phyloP scores from a whole-genome alignment of 164 flowering plant genomes.

The Aristolochia contorta region DNA sequence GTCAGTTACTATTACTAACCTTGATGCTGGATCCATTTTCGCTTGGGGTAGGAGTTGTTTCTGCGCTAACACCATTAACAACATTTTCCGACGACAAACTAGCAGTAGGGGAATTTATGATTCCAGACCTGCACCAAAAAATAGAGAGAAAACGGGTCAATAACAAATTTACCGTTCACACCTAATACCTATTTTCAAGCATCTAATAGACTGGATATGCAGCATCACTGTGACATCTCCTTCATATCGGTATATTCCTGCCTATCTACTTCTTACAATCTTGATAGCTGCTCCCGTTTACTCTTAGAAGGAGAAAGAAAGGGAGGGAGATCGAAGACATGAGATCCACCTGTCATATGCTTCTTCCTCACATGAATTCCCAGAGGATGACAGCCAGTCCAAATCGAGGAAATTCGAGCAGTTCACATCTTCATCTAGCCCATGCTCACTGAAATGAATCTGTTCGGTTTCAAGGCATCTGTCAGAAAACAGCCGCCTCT shows the following conservation, averaged over 20 bases:
- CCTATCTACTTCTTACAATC: too few relatives aligned
- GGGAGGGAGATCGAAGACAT: neutral
- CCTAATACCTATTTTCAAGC: neutral
- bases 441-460: constrained; percentile 30
- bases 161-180: neutral
- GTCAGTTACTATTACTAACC: constrained; percentile 15
- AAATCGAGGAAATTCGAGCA: constrained; percentile 76
- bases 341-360: constrained; percentile 62
- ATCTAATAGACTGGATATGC: neutral
- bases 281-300: neutral
- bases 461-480: constrained; percentile 20
- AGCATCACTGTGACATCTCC: neutral
- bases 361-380: constrained; percentile 92
- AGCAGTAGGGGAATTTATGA: constrained; percentile 26
- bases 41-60: constrained; percentile 34
- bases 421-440: constrained; percentile 27
- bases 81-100: constrained; percentile 44
- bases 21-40: constrained; percentile 34
- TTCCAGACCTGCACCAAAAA: constrained; percentile 43
- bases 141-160: too few relatives aligned
- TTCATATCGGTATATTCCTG: neutral
- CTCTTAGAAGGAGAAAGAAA: neutral
- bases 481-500: constrained; percentile 37
- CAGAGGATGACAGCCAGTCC: constrained; percentile 90
- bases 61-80: constrained; percentile 19